Conservation (phyloP, 257 asterid species). For the Dorcoceras hygrometricum region DNA sequence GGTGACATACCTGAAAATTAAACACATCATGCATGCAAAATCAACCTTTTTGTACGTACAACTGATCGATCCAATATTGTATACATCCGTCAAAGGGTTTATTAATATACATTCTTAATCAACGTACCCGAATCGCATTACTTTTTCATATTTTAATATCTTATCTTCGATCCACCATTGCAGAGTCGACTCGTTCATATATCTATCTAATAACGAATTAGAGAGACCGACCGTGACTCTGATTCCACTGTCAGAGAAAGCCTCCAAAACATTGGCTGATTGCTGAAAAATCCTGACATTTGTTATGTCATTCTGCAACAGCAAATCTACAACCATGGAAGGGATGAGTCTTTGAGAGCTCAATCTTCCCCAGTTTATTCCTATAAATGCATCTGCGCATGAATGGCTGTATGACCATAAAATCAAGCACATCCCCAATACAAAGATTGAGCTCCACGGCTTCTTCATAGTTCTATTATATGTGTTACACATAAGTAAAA, state of each 20-base stretch:
- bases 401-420: not conserved
- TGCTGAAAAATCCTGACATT: not conserved
- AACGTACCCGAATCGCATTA: too few species aligned
- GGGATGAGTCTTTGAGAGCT: conserved; percentile 35
- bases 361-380: conserved; percentile 34
- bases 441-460: not conserved
- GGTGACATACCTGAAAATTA: not conserved
- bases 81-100: too few species aligned
- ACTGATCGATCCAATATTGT: too few species aligned
- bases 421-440: not conserved
- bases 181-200: not conserved
- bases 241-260: conserved; percentile 22
- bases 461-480: not conserved
- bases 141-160: too few species aligned
- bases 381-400: conserved; percentile 16
- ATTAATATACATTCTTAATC: too few species aligned
- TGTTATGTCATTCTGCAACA: conserved; percentile 25
- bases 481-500: too few species aligned
- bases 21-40: not conserved
- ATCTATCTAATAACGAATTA: not conserved
- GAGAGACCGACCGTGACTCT: conserved; percentile 3
- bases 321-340: conserved; percentile 40
- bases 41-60: too few species aligned
- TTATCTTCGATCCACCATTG: not conserved
- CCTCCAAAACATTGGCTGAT: conserved; percentile 19